phyloP scores from a whole-genome alignment of 768 basidiomycete species.

The Suillus occidentalis region DNA sequence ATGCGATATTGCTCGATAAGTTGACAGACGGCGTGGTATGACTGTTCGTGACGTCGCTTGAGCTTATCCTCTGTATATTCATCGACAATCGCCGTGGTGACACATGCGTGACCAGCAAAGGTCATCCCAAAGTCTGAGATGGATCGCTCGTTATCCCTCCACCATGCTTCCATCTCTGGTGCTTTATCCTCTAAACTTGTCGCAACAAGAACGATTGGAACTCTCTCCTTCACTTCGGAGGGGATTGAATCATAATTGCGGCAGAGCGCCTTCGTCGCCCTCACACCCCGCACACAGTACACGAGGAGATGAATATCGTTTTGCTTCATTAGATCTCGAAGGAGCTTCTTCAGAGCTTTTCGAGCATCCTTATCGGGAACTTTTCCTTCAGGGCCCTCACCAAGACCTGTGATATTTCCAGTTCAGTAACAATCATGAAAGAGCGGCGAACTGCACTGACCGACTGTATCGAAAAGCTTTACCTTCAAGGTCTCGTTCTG shows the following conservation, averaged over 20 bases:
- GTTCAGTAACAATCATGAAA: background rate
- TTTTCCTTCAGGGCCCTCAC: slow-evolving; percentile 30
- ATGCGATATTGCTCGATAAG: slow-evolving; percentile 12
- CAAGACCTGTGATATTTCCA: slow-evolving; percentile 25
- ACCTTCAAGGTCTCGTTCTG: slow-evolving; percentile 6
- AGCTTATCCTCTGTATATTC: slow-evolving; percentile 18
- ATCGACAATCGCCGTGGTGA: slow-evolving; percentile 35
- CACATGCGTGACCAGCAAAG: slow-evolving; percentile 40
- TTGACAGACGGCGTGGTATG: slow-evolving; percentile 19
- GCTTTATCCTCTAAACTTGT: slow-evolving; percentile 36
- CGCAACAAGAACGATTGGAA: slow-evolving; percentile 34
- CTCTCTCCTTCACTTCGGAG: slow-evolving; percentile 25
- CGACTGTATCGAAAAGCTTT: slow-evolving; percentile 32
- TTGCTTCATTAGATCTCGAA: slow-evolving; percentile 29
- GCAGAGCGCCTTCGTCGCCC: slow-evolving; percentile 26
- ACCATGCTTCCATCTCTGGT: slow-evolving; percentile 39
- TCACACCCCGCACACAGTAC: slow-evolving; percentile 36
- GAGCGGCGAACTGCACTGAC: background rate
- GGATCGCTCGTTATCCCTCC: slow-evolving; percentile 32
- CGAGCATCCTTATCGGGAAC: slow-evolving; percentile 27
- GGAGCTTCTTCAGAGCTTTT: slow-evolving; percentile 29
- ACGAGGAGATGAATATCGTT: slow-evolving; percentile 32
- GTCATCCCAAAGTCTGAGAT: slow-evolving; percentile 34
- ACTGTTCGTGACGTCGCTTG: slow-evolving; percentile 19
- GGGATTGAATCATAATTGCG: slow-evolving; percentile 33